Base-by-base conservation (phyloP, 1,139 yeast genomes). In the Eremothecium gossypii region DNA sequence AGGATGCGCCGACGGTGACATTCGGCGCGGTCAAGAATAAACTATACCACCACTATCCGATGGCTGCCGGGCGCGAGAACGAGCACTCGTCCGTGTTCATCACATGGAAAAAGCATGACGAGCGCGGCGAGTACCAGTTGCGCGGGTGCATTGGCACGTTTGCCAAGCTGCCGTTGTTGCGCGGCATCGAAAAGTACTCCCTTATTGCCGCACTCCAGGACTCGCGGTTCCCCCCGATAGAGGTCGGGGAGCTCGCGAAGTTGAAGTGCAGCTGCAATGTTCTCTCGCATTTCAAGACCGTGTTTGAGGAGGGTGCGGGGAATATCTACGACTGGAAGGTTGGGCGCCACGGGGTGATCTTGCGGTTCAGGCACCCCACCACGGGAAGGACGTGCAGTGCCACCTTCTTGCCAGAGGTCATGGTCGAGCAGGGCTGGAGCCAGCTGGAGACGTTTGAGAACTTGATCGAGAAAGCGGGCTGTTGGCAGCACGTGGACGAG, bases 81-180 rank as follows among this genome's bases (percentile, higher is more conserved):
- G 49, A 57, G 7, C 64, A 69, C 36, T 50, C 61, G 0, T 94
- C 96, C 0, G 63, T 91, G 30, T 91, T 91, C 64, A 81, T 91
- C 29, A 89, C 97, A 0, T 91, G 96, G 95, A 78, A 81, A 57
- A 74, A 72, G 38, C 53, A 65, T 38, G 41, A 40, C 8, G 43
- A 41, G 2, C 45, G 43, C 12, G 51, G 45, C 2, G 57, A 55
- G 0, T 63, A 70, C 42, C 65, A 68, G 12, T 67, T 91, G 39
- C 69, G 97, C 41, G 98, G 98, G 0, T 91, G 98, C 57, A 91
- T 91, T 44, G 98, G 98, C 1, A 89, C 96, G 0, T 89, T 91
- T 58, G 55, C 67, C 2, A 60, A 64, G 11, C 43, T 64, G 40
- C 66, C 69, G 0, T 54, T 84, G 8, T 78, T 71, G 26, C 44